Evolutionary conservation across 768 basidiomycete species (phyloP).

Genomic region (Clavulina sp.): DNA sequence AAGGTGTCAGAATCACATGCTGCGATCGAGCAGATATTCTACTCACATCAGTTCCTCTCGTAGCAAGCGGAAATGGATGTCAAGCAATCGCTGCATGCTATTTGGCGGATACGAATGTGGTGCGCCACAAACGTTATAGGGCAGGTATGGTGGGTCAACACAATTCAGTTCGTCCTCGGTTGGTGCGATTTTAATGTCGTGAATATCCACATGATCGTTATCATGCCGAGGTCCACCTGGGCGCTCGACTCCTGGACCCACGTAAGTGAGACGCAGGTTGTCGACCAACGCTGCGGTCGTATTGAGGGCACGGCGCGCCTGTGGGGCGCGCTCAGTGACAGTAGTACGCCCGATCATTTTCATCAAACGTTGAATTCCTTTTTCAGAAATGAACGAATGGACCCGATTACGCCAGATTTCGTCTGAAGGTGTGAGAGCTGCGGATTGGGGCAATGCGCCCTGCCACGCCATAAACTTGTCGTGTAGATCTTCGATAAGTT

Average conservation of each 20-base stretch:
- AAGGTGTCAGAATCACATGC: not conserved
- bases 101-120: slow-evolving; percentile 41
- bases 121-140: slow-evolving; percentile 38
- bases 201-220: slow-evolving; percentile 42
- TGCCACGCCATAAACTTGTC: too few species aligned
- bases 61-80: slow-evolving; percentile 58
- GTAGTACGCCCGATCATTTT: too few species aligned
- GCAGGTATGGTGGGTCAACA: slow-evolving; percentile 35
- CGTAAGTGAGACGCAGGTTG: not conserved
- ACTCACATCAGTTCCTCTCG: slow-evolving; percentile 53
- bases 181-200: slow-evolving; percentile 46
- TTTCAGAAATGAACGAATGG: too few species aligned
- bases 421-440: too few species aligned
- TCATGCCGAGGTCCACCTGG: slow-evolving; percentile 40
- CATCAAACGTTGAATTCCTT: too few species aligned
- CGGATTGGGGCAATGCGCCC: too few species aligned
- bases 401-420: too few species aligned
- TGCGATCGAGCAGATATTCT: not conserved
- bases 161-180: slow-evolving; percentile 48
- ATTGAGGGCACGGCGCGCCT: too few species aligned
- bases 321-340: too few species aligned
- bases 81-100: slow-evolving; percentile 49
- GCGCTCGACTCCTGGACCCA: not conserved
- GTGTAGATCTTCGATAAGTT: too few species aligned
- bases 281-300: too few species aligned